Base-by-base conservation (phyloP, 1,139 yeast species). In the Entelexis sorbosivorans region DNA sequence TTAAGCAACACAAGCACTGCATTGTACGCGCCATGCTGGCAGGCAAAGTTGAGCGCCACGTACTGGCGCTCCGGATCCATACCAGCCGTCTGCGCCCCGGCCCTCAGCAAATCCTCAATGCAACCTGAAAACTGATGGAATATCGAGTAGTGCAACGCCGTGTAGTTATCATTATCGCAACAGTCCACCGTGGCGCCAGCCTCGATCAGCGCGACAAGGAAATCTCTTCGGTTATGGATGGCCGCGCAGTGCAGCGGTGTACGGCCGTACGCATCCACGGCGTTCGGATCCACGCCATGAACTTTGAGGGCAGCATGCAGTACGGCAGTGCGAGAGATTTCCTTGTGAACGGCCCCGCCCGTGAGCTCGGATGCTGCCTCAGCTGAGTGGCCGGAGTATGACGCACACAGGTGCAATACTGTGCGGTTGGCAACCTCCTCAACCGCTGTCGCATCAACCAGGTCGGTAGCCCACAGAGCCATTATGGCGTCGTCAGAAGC, bases 161-260 rank as follows among this genome's bases (percentile, higher is more conserved):
- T 63, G 56, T 65, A 69, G 56, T 71, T 70, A 58, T 71, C 75
- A 53, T 68, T 66, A 56, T 71, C 75, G 16, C 66, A 61, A 16
- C 63, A 64, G 48, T 72, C 63, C 28, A 69, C 58, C 40, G 66
- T 63, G 5, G 70, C 70, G 13, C 67, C 68, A 6, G 64, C 59
- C 20, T 59, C 56, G n/a, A 71, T 56, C 19, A 71, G 60, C 22
- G 61, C 60, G n/a, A 52, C 52, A 34, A 71, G 58, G 29, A 68
- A 59, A 17, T 64, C 64, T 32, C 61, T 59, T 44, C 67, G 67
- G 48, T 69, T 63, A 54, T 67, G 64, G 19, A 68, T 61, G 7
- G 95, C 77, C 1, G 96, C 94, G 64, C 89, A 87, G 66, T 91
- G 97, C 14, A 91, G 69, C 38, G 97, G 89, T 2, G 82, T 81